Conservation (phyloP, 306 rosid species). For the Rosa chinensis region DNA sequence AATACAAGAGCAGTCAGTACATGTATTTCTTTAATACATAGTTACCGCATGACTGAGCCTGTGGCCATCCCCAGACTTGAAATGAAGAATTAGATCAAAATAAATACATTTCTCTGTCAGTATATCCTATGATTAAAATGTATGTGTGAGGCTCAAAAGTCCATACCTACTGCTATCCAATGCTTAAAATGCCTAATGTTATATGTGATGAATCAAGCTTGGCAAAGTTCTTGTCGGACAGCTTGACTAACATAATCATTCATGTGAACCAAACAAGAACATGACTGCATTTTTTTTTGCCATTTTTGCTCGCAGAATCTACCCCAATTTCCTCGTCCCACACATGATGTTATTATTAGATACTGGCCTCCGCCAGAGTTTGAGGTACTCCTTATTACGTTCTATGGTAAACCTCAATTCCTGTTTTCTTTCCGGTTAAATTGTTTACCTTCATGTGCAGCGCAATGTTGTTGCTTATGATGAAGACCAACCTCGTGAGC, state of each 20-base stretch:
- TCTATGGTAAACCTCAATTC: slow-evolving; percentile 2
- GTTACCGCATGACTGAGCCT: background rate
- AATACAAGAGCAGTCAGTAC: background rate
- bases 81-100: background rate
- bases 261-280: background rate
- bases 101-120: background rate
- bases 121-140: background rate
- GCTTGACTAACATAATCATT: background rate
- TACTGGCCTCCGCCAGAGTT: slow-evolving; percentile 83
- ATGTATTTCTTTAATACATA: background rate
- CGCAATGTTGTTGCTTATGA: slow-evolving; percentile 82
- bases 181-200: background rate
- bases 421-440: slow-evolving; percentile 8
- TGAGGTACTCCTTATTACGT: slow-evolving; percentile 53
- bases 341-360: slow-evolving; percentile 81
- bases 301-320: slow-evolving; percentile 49
- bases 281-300: background rate
- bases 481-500: slow-evolving; percentile 75
- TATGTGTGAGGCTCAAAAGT: background rate
- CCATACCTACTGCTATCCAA: background rate
- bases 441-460: slow-evolving; percentile 52
- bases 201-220: slow-evolving; percentile 9
- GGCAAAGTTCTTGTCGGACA: background rate
- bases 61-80: background rate
- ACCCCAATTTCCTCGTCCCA: slow-evolving; percentile 90